Evolutionary conservation across 805 yeast genomes (phyloP).

Genomic region (Monosporozyma aerobia): DNA sequence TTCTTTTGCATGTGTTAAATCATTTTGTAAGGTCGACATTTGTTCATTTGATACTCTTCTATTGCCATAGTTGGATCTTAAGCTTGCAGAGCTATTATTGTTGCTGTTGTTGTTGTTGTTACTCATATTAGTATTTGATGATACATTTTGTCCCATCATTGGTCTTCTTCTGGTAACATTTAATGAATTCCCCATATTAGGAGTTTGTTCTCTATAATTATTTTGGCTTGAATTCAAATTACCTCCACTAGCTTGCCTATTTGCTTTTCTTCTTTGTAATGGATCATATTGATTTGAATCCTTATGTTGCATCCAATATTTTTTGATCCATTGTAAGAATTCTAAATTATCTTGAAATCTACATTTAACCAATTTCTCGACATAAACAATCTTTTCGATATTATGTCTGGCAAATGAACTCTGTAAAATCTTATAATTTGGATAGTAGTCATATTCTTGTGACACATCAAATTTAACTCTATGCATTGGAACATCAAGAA

Average conservation of each 20-base stretch:
- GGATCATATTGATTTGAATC: constrained; percentile 70
- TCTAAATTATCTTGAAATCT: constrained; percentile 90
- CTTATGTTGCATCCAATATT: constrained; percentile 69
- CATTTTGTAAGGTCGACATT: constrained; percentile 31
- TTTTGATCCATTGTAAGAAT: constrained; percentile 85
- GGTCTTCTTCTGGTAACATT: constrained; percentile 21
- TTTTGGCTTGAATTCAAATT: background rate
- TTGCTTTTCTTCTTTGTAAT: constrained; percentile 39
- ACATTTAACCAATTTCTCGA: constrained; percentile 76
- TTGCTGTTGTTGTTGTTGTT: background rate
- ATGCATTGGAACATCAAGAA: constrained; percentile 70
- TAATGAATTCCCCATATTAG: constrained; percentile 1
- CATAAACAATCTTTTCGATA: constrained; percentile 68
- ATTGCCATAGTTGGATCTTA: constrained; percentile 20
- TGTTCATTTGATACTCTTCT: constrained; percentile 24
- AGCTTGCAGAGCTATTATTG: background rate
- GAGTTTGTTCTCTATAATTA: constrained; percentile 2
- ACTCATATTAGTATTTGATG: background rate
- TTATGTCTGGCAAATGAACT: constrained; percentile 62
- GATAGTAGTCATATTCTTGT: constrained; percentile 65
- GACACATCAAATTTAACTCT: constrained; percentile 65
- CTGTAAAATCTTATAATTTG: constrained; percentile 82
- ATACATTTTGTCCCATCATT: constrained; percentile 3
- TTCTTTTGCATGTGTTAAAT: constrained; percentile 37
- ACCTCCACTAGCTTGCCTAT: constrained; percentile 16